These are phyloP conservation scores for Cadophora malorum DNA, from an alignment of 2,329 filamentous ascomycete species.

Conservation along the genomic window DNA sequence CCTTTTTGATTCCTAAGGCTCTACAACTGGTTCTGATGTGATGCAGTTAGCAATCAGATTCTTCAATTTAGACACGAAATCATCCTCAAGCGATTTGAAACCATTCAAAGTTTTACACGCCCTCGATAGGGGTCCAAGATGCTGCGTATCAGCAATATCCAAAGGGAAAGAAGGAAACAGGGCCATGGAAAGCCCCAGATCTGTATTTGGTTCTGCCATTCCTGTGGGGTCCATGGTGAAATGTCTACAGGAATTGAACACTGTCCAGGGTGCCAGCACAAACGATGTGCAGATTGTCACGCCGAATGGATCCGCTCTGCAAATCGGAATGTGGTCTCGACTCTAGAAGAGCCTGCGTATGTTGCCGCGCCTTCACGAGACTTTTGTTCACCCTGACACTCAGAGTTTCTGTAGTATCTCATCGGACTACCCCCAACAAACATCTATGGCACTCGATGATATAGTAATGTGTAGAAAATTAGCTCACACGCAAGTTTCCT, in stretches of 20 bases:
- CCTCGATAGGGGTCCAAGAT: no score
- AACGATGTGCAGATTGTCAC: background rate
- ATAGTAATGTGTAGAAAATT: background rate
- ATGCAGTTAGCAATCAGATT: no score
- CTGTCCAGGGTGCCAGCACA: background rate
- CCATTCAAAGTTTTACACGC: no score
- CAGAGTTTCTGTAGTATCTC: background rate
- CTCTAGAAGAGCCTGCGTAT: background rate
- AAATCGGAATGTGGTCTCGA: background rate
- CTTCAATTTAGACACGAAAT: no score
- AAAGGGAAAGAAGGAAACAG: no score
- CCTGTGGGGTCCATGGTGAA: background rate
- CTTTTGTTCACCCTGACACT: background rate
- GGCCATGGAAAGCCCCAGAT: background rate
- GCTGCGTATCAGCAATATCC: no score
- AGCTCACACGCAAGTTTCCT: no score
- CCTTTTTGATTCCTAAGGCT: no score
- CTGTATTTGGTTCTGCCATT: constrained; percentile 5
- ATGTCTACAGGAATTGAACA: background rate
- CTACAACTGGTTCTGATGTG: no score
- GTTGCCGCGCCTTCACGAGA: background rate
- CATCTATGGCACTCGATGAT: background rate
- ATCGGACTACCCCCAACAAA: background rate
- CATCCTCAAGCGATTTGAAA: no score
- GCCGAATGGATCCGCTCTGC: background rate